Evolutionary conservation across 2,329 filamentous ascomycete species (phyloP).

Genomic region (Aspergillaceae sp.): DNA sequence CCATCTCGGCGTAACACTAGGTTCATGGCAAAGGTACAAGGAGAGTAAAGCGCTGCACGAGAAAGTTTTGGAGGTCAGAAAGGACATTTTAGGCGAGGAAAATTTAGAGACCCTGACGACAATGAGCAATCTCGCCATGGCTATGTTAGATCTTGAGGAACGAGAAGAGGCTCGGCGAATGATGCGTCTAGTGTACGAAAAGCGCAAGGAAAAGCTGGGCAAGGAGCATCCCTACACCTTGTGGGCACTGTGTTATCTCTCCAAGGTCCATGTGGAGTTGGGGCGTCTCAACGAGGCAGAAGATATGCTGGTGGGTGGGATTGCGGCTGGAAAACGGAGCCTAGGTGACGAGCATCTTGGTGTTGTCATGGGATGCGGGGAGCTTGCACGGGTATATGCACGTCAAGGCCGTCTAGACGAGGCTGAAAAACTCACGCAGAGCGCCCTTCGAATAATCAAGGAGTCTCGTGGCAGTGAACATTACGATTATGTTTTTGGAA

Average conservation of each 20-base stretch:
- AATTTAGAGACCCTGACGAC: conserved; percentile 14
- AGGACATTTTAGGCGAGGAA: conserved; percentile 11
- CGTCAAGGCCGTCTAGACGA: conserved; percentile 9
- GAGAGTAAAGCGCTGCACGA: not conserved
- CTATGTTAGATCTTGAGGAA: conserved; percentile 6
- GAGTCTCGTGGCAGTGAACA: conserved; percentile 10
- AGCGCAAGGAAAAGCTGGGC: conserved; percentile 15
- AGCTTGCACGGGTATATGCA: conserved; percentile 13
- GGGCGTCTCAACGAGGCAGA: conserved; percentile 11
- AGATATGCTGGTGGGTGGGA: conserved; percentile 10
- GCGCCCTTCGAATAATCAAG: conserved; percentile 3
- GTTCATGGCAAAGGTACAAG: not conserved
- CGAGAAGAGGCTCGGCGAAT: conserved; percentile 9
- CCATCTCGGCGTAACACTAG: conserved; percentile 6
- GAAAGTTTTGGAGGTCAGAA: conserved; percentile 6
- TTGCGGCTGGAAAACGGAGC: conserved; percentile 14
- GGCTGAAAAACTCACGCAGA: conserved; percentile 5
- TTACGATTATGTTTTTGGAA: conserved; percentile 5
- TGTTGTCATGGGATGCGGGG: conserved; percentile 13
- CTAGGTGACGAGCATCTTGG: conserved; percentile 18
- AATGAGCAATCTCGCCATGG: conserved; percentile 13
- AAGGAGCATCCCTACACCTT: conserved; percentile 29
- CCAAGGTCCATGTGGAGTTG: conserved; percentile 19
- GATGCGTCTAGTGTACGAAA: conserved; percentile 11
- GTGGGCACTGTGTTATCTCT: conserved; percentile 24